Evolutionary conservation across 257 asterid species (phyloP), one percentile per base, ranked within the genome.

Genomic region (Orobanche coerulescens): DNA sequence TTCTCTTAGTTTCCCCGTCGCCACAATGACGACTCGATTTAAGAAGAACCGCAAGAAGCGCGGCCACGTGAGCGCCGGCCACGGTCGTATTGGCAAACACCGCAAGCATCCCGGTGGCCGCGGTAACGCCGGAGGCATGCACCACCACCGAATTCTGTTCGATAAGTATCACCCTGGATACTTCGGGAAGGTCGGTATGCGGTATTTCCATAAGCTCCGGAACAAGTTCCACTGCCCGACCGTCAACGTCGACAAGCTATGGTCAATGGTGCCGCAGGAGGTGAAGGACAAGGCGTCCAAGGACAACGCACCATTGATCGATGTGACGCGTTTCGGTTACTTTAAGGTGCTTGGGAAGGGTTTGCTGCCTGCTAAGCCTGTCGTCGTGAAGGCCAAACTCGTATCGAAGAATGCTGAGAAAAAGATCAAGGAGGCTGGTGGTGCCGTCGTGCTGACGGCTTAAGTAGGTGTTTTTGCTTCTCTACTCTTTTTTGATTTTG

Each of bases 11-110:
- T 31, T 16, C 15, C 57, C 10, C 6, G 1, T 0, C 61, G 6
- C 8, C 63, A 12, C 50, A 62, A 84, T 85, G 94, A 85, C 94
- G 7, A 85, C 94, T 28, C 64, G 85, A 6, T 75, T 80, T 68
- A 85, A 78, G 94, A 85, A 85, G 84, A 77, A 82, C 61, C 76
- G 94, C 65, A 82, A 85, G 94, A 85, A 85, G 94, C 69, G 94
- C 1, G 94, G 94, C 67, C 94, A 84, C 72, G 94, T 84, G 33
- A 79, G 87, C 72, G 94, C 94, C 61, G 94, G 94, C 0, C 94
- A 84, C 46, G 94, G 94, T 0, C 94, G 94, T 65, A 68, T 84
- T 62, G 94, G 94, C 0, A 84, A 84, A 58, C 94, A 84, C 74
- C 79, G 88, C 60, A 84, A 84, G 86, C 93, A 84, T 44, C 93